Evolutionary conservation across 2,329 filamentous ascomycete species (phyloP).

Genomic region (Botrytis cinerea): DNA sequence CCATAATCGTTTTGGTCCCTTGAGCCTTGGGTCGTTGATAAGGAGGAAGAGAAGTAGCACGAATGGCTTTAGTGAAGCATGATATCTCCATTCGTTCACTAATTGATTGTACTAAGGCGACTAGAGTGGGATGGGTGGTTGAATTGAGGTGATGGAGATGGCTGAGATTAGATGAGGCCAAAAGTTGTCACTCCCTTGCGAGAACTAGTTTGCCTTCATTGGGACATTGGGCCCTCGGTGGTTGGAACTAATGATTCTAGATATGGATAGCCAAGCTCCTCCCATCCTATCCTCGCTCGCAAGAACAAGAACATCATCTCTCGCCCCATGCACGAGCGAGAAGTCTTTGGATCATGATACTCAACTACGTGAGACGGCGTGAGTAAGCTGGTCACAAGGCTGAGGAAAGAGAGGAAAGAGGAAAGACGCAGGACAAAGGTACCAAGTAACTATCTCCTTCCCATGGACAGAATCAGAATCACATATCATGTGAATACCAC

Average conservation of each 20-base stretch:
- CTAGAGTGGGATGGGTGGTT: conserved; percentile 9
- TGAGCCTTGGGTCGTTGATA: conserved; percentile 7
- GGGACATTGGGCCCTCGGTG: not conserved
- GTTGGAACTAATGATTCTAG: not conserved
- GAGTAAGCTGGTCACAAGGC: not conserved
- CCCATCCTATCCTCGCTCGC: not conserved
- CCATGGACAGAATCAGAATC: not conserved
- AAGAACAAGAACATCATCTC: not conserved
- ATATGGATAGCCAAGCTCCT: not conserved
- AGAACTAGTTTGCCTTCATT: not conserved
- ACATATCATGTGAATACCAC: conserved; percentile 6
- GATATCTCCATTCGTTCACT: not conserved
- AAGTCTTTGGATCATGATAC: not conserved
- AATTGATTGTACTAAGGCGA: not conserved
- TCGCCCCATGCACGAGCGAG: not conserved
- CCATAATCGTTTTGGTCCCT: not conserved
- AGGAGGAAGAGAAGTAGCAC: not conserved
- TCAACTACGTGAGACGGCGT: not conserved
- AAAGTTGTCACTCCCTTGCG: not conserved
- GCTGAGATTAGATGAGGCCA: not conserved
- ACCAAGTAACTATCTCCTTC: not conserved
- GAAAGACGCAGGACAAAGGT: not conserved
- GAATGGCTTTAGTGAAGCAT: conserved; percentile 6
- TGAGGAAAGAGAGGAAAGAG: not conserved
- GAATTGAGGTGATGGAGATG: not conserved